Evolutionary conservation across 192 early-diverging fungal genomes (phyloP), one percentile per base, ranked within the genome.

Genomic region (Coemansia sp.): DNA sequence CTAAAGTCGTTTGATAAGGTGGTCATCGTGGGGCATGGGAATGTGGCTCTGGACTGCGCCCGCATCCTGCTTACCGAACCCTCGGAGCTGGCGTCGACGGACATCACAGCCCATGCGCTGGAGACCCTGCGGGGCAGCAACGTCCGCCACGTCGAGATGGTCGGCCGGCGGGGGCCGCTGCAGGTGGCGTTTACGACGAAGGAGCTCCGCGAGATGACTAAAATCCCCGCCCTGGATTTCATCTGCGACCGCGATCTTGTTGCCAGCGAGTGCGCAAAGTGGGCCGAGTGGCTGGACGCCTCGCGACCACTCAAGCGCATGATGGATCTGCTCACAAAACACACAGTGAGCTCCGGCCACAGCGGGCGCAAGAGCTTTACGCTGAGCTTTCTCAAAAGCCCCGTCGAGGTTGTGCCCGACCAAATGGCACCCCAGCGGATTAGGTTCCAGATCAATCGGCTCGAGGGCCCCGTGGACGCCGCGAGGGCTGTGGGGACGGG

Each of bases 111-210:
- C 17, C 83, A 84, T 69, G 95, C 93, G 3, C 65, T 94, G 13
- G 87, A 87, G 31, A 74, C 70, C 3, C 71, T 97, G 54, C 67
- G 85, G 7, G 81, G 85, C 54, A 94, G 90, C 73, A 70, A 73
- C 6, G 85, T 99, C 33, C 79, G 87, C n/a, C 88, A 93, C 76
- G 95, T 99, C 11, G 89, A 91, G 61, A 74, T 99, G 44, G 84
- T 98, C 21, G 96, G 93, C 2, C 84, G 97, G 13, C 89, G 97
- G n/a, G 97, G 97, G 0, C 95, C 95, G 1, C 65, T 94, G 16
- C 94, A 99, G 82, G 93, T 93, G 34, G 84, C 94, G 16, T 97
- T 99, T 75, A 99, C 97, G 0, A 85, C 95, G 16, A 99, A 99
- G 74, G 97, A 99, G 61, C 83, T 99, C 17, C 89, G 97, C 13